Evolutionary conservation across 2,329 filamentous ascomycete genomes (phyloP), one percentile per base, ranked within the genome.

Genomic region (Fusarium multiceps): DNA sequence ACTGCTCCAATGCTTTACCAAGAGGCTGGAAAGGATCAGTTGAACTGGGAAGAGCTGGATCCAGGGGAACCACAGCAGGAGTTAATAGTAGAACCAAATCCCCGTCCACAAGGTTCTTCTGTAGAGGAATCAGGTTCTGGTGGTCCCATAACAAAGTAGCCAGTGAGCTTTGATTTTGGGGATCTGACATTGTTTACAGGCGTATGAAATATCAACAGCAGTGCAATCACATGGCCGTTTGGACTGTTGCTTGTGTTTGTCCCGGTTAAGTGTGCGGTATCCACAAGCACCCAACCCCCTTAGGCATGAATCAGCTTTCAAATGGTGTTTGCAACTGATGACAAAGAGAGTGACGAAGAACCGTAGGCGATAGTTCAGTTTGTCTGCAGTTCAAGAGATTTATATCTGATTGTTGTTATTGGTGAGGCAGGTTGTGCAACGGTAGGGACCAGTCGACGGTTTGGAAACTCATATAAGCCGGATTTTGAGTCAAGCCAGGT

Each of bases 21-120:
- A 94, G 82, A 16, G 87, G 85, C 77, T 94, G 91, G 74, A 94
- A 94, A 0, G 92, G 92, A 75, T 94, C 92, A 72, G 80, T 83
- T 46, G 78, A 79, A 63, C 82, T 81, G 46, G 79, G 74, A 46
- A 80, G 72, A 69, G 79, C 79, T 63, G 78, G 79, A 71, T 79
- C 81, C 66, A 80, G 75, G 48, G 83, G 87, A 23, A 83, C 76
- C 34, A 87, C 84, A 27, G 86, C 84, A 3, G 89, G 88, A 8
- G 89, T 89, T 34, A 90, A 78, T 48, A 90, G 84, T 53, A 92
- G 80, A n/a, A 91, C 80, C n/a, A 87, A 77, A 69, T 88, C 86
- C 55, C 82, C 81, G 48, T 85, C 81, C 41, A 72, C 75, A 27
- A 89, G 80, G 30, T 82, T 76, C 57, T 78, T 83, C 45, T 80